Evolutionary conservation across 2,329 filamentous ascomycete genomes (phyloP).

Genomic region (Geoglossum cookeanum): DNA sequence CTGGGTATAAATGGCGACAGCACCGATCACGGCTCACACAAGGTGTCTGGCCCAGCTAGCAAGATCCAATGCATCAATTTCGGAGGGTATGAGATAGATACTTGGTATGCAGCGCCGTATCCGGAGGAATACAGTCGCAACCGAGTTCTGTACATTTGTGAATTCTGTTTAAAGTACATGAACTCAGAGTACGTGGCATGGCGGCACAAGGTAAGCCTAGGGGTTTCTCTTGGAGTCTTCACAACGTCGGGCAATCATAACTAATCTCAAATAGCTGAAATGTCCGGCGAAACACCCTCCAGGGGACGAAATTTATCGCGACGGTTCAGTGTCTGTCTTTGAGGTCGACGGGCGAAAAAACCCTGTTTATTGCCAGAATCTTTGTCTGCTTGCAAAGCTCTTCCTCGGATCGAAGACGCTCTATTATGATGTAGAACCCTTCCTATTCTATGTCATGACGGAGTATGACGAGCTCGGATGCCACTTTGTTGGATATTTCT

Average conservation of each 20-base stretch:
- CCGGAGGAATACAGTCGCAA: slow-evolving; percentile 97
- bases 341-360: slow-evolving; percentile 96
- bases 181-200: slow-evolving; percentile 96
- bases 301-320: slow-evolving; percentile 91
- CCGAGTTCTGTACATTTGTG: slow-evolving; percentile 92
- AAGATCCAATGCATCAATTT: slow-evolving; percentile 99
- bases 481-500: slow-evolving; percentile 98
- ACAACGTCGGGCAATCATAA: neutral
- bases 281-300: slow-evolving; percentile 93
- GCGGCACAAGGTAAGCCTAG: slow-evolving; percentile 53
- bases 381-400: slow-evolving; percentile 86
- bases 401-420: slow-evolving; percentile 97
- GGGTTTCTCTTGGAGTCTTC: neutral
- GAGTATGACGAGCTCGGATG: slow-evolving; percentile 84
- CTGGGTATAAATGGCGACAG: slow-evolving; percentile 28
- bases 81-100: slow-evolving; percentile 93
- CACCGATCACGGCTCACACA: slow-evolving; percentile 46
- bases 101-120: slow-evolving; percentile 96
- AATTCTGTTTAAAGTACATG: slow-evolving; percentile 99
- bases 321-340: slow-evolving; percentile 82
- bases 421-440: slow-evolving; percentile 95
- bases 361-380: slow-evolving; percentile 94
- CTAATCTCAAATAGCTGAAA: slow-evolving; percentile 33
- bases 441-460: slow-evolving; percentile 92
- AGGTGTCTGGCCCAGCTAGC: slow-evolving; percentile 68